Base-by-base conservation (phyloP, 805 yeast genomes). In the Brettanomyces naardenensis region DNA sequence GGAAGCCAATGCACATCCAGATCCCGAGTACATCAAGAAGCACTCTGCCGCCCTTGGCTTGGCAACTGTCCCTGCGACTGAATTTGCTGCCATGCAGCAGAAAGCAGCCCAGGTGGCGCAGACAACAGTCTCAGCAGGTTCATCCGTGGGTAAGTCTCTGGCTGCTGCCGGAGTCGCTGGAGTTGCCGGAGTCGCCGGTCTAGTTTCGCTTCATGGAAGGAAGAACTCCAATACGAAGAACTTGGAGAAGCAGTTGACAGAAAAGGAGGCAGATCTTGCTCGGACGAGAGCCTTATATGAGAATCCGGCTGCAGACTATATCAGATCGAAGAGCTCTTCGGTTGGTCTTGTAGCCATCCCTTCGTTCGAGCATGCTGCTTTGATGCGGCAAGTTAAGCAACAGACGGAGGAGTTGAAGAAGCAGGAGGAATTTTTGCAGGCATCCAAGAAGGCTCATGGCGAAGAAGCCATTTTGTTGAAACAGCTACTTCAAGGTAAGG, bases 11-110 rank as follows among this genome's bases (percentile, higher is more conserved):
- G 43, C 43, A 5, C 10, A 42, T 23, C 53, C 53, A 13, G 34
- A 54, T 3, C 21, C 49, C 7, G 59, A 53, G 0, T 56, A 54
- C 28, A 17, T 54, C 4, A 35, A 37, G 27, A 35, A 33, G 10
- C 49, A 44, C 33, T 51, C 58, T 2, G 19, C 28, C 11, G 31
- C 17, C 7, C 34, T 35, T 15, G 55, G 48, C 1, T 39, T 42
- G 10, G 15, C 30, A 28, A 6, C 30, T 28, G 30, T 28, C 7
- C 7, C 15, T 10, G 30, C n/a, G 9, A n/a, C 30, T 28, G 26
- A 23, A 9, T 23, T 9, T 23, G 26, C 26, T 23, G 28, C 40
- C 37, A 6, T 28, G 33, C 41, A 39, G 38, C 20, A 14, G 5
- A 28, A n/a, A 2, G 14, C 40, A 17, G 21, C n/a, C n/a, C n/a